phyloP scores from a whole-genome alignment of 208 protist species.

The Leishmania tarentolae region DNA sequence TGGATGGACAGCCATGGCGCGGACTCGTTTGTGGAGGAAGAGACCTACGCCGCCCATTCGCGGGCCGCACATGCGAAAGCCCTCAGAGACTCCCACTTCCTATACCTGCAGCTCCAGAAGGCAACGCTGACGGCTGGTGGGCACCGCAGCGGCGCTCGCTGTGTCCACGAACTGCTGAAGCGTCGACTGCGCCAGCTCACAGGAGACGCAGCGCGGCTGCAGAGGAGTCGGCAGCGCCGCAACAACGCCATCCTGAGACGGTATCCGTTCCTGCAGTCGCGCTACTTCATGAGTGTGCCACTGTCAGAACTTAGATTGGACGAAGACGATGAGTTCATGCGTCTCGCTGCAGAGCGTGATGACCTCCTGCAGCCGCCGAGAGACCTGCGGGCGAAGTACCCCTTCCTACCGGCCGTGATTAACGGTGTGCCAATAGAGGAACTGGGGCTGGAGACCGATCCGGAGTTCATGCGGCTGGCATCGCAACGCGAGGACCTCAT shows the following conservation, averaged over 20 bases:
- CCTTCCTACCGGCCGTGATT: slow-evolving; percentile 52
- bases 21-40: slow-evolving; percentile 17
- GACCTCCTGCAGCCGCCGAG: slow-evolving; percentile 43
- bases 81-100: slow-evolving; percentile 49
- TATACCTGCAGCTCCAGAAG: slow-evolving; percentile 51
- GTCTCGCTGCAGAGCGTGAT: slow-evolving; percentile 37
- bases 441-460: slow-evolving; percentile 59
- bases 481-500: slow-evolving; percentile 60
- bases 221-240: slow-evolving; percentile 25
- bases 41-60: slow-evolving; percentile 25
- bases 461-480: slow-evolving; percentile 56
- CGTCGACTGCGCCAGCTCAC: slow-evolving; percentile 46
- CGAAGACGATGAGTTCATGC: slow-evolving; percentile 44
- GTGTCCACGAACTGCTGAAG: slow-evolving; percentile 43
- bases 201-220: slow-evolving; percentile 29
- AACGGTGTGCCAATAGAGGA: slow-evolving; percentile 49
- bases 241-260: slow-evolving; percentile 35
- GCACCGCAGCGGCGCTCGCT: slow-evolving; percentile 26
- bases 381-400: slow-evolving; percentile 53
- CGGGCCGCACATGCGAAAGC: slow-evolving; percentile 18
- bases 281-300: slow-evolving; percentile 13
- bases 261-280: slow-evolving; percentile 52
- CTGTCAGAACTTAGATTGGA: slow-evolving; percentile 38
- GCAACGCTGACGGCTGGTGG: slow-evolving; percentile 20
- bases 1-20: slow-evolving; percentile 8